Percentiles rank a stretch among this genome's conserved stretches.
Evolutionary conservation across 1,139 yeast species (phyloP).

Genomic region (Candida smagusa): DNA sequence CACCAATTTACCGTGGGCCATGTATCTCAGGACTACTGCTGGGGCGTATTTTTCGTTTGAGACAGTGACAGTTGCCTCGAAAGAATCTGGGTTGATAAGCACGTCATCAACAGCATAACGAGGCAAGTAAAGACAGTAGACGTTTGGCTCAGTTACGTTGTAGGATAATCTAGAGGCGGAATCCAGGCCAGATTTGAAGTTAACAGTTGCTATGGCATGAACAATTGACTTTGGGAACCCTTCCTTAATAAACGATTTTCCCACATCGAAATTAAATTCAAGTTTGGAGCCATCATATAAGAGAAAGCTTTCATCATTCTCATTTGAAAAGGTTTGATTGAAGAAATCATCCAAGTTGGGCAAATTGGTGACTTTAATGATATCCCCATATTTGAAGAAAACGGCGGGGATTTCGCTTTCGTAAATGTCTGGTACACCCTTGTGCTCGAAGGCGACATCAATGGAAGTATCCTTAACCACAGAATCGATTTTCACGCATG

Average conservation of each 20-base stretch:
- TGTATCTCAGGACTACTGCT: background rate
- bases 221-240: background rate
- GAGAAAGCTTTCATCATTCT: conserved; percentile 6
- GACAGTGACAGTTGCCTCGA: conserved; percentile 1
- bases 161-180: conserved; percentile 4
- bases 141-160: conserved; percentile 8
- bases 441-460: conserved; percentile 5
- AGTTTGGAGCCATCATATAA: conserved; percentile 5
- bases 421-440: conserved; percentile 2
- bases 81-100: conserved; percentile 1
- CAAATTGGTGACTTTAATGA: conserved; percentile 9
- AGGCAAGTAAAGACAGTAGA: conserved; percentile 15
- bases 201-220: background rate
- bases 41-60: conserved; percentile 4
- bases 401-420: conserved; percentile 11
- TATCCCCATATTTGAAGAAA: conserved; percentile 14
- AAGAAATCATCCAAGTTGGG: conserved; percentile 12
- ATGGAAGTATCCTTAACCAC: conserved; percentile 8
- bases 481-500: conserved; percentile 11
- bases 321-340: conserved; percentile 9
- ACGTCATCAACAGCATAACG: conserved; percentile 5
- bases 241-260: background rate
- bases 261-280: conserved; percentile 6
- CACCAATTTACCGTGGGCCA: background rate
- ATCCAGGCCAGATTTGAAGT: background rate